Conservation (phyloP, 768 basidiomycete species). For the Lactarius evosmus region DNA sequence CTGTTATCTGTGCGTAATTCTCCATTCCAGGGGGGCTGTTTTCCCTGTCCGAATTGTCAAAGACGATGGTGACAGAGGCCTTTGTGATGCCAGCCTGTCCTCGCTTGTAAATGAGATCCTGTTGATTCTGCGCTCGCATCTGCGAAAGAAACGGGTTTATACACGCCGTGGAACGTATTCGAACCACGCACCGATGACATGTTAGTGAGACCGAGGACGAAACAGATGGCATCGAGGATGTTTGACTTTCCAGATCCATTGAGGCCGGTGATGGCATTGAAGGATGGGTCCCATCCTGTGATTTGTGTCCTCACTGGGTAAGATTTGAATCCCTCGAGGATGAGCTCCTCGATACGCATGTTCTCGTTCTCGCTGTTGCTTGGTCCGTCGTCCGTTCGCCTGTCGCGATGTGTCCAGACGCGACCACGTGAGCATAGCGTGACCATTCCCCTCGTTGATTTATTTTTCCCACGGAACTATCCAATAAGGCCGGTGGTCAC, state of each 20-base stretch:
- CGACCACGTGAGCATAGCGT: slow-evolving; percentile 20
- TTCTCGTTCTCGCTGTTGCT: background rate
- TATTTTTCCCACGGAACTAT: background rate
- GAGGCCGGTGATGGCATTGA: slow-evolving; percentile 97
- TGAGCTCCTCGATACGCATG: slow-evolving; percentile 30
- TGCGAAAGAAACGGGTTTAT: slow-evolving; percentile 31
- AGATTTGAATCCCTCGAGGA: slow-evolving; percentile 83
- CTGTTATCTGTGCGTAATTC: slow-evolving; percentile 83
- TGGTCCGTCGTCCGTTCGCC: background rate
- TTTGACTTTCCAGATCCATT: slow-evolving; percentile 98
- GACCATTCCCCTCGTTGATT: background rate
- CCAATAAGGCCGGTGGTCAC: background rate
- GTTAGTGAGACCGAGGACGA: slow-evolving; percentile 96
- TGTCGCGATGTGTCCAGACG: slow-evolving; percentile 1
- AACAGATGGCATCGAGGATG: slow-evolving; percentile 98
- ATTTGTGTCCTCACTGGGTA: slow-evolving; percentile 96
- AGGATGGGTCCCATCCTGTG: slow-evolving; percentile 94
- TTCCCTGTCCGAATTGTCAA: slow-evolving; percentile 89
- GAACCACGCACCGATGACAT: slow-evolving; percentile 69
- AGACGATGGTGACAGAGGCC: slow-evolving; percentile 97
- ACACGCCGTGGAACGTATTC: background rate
- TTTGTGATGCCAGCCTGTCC: slow-evolving; percentile 96
- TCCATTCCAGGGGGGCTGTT: slow-evolving; percentile 83
- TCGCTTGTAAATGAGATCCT: slow-evolving; percentile 98
- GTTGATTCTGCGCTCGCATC: slow-evolving; percentile 95